A percentile compares a stretch with the other conserved stretches of the same genome.
Conservation (phyloP, 495 filamentous ascomycete genomes). For the Xylaria longipes region DNA sequence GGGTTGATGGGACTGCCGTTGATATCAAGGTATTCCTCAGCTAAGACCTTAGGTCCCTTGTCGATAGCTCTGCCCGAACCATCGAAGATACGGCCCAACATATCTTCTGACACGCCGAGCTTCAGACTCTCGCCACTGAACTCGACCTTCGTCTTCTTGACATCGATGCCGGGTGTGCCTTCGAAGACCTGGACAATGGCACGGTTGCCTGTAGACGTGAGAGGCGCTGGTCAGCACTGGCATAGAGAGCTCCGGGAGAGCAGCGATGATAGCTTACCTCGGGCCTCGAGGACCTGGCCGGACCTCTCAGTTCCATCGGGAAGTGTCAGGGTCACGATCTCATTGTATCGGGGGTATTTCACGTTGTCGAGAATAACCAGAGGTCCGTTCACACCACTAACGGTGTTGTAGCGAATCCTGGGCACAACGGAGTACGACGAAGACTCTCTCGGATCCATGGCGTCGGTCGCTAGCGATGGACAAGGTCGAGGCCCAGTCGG, state of each 20-base stretch:
- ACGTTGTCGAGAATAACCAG: conserved; percentile 98
- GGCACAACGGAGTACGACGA: conserved; percentile 74
- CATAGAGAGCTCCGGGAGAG: conserved; percentile 6
- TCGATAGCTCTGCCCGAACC: conserved; percentile 97
- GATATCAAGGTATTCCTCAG: conserved; percentile 98
- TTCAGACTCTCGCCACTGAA: conserved; percentile 97
- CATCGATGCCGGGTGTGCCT: conserved; percentile 95
- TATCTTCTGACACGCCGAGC: conserved; percentile 98
- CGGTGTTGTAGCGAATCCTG: conserved; percentile 95
- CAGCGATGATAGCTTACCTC: conserved; percentile 62
- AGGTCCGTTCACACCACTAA: conserved; percentile 96
- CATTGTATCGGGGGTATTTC: conserved; percentile 96
- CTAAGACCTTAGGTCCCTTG: conserved; percentile 97
- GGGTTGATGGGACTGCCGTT: conserved; percentile 99
- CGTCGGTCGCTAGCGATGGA: conserved; percentile 40
- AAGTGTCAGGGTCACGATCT: conserved; percentile 95
- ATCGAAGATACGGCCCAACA: conserved; percentile 98
- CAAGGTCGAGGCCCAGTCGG: conserved; percentile 8
- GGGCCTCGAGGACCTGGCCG: conserved; percentile 95
- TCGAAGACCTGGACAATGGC: conserved; percentile 98
- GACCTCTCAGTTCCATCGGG: conserved; percentile 93
- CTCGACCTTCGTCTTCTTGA: conserved; percentile 98
- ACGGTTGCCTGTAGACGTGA: conserved; percentile 70
- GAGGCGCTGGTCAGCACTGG: not conserved
- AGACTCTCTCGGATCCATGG: conserved; percentile 84